Evolutionary conservation across 2,329 filamentous ascomycete species (phyloP).

Genomic region (Whalleya microplaca): DNA sequence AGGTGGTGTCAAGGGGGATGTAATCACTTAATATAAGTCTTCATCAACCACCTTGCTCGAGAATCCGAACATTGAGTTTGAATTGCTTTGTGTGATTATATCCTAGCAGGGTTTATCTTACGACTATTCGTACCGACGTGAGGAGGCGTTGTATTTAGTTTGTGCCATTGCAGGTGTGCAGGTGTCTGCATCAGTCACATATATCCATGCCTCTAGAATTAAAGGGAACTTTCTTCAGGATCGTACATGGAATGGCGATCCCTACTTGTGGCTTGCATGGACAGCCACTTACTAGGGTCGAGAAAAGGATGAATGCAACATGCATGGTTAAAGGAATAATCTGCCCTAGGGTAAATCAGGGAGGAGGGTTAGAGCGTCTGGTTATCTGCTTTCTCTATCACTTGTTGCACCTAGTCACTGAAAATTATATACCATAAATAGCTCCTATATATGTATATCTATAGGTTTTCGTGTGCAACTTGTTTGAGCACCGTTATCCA

Average conservation of each 20-base stretch:
- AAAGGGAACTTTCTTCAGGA: background rate
- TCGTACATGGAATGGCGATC: background rate
- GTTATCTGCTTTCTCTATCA: background rate
- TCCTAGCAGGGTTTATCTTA: background rate
- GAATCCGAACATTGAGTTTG: too few relatives aligned
- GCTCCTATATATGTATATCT: background rate
- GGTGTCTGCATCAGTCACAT: background rate
- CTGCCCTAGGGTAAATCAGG: background rate
- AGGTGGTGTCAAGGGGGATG: background rate
- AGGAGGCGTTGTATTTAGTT: background rate
- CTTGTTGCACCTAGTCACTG: background rate
- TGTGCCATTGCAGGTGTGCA: background rate
- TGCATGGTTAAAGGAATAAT: background rate
- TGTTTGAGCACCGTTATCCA: background rate
- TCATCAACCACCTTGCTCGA: too few relatives aligned
- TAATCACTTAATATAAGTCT: background rate
- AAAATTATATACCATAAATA: background rate
- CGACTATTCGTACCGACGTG: background rate
- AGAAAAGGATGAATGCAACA: background rate
- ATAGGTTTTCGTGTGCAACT: too few relatives aligned
- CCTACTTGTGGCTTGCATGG: background rate
- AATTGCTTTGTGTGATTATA: too few relatives aligned
- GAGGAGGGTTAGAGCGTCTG: background rate
- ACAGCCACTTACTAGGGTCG: background rate
- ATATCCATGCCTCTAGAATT: background rate